Evolutionary conservation across 2,329 filamentous ascomycete species (phyloP).

Genomic region (Penicillium expansum): DNA sequence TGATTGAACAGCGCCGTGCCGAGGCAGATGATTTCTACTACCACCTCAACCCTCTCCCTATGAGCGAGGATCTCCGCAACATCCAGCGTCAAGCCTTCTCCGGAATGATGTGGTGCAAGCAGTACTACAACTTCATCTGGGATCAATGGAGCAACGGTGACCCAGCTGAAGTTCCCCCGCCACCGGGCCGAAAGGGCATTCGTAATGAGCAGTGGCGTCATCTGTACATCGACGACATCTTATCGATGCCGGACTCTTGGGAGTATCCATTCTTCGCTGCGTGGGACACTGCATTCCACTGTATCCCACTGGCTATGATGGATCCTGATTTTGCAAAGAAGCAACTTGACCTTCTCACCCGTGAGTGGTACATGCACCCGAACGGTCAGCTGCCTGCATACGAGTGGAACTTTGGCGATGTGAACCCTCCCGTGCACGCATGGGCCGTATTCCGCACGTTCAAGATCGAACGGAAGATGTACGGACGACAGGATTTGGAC

Average conservation of each 20-base stretch:
- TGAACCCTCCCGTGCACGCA: conserved; percentile 93
- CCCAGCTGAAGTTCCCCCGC: conserved; percentile 81
- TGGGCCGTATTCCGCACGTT: conserved; percentile 95
- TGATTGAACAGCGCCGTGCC: conserved; percentile 79
- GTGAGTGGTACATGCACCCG: conserved; percentile 98
- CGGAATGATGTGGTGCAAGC: conserved; percentile 98
- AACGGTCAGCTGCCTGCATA: conserved; percentile 92
- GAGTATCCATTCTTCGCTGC: conserved; percentile 98
- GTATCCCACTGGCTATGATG: conserved; percentile 93
- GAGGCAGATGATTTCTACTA: conserved; percentile 97
- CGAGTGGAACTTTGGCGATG: conserved; percentile 97
- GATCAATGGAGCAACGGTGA: conserved; percentile 97
- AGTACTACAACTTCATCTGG: conserved; percentile 95
- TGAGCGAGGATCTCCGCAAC: conserved; percentile 89
- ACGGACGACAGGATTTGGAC: conserved; percentile 89
- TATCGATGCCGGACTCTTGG: conserved; percentile 98
- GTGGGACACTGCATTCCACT: conserved; percentile 97
- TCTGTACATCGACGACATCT: conserved; percentile 87
- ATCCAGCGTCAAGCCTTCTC: conserved; percentile 93
- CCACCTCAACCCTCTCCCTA: conserved; percentile 85
- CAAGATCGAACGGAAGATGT: conserved; percentile 98
- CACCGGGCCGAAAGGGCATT: conserved; percentile 71
- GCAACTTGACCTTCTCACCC: conserved; percentile 90
- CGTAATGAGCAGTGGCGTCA: conserved; percentile 92
- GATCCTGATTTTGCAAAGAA: conserved; percentile 98